Evolutionary conservation across 352 stramenopile species (phyloP).

Genomic region (Phytophthora multivora): DNA sequence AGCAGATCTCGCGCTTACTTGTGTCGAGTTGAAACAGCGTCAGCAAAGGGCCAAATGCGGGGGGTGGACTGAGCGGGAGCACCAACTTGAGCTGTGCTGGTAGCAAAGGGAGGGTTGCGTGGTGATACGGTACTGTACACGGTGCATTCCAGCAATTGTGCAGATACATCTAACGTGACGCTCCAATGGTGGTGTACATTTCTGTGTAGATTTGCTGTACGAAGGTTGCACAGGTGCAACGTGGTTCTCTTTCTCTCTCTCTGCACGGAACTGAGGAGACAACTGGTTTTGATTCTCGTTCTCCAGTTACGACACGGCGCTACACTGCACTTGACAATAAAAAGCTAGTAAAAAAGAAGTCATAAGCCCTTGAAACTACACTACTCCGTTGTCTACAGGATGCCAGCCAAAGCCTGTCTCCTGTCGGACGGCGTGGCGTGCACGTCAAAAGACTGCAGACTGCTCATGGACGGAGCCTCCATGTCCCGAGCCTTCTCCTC

Average conservation of each 20-base stretch:
- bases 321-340: constrained; percentile 10
- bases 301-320: constrained; percentile 12
- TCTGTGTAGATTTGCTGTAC: constrained; percentile 1
- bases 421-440: constrained; percentile 27
- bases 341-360: constrained; percentile 23
- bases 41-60: constrained; percentile 20
- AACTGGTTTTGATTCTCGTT: constrained; percentile 41
- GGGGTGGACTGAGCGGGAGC: constrained; percentile 29
- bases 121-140: too few relatives aligned
- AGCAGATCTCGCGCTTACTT: constrained; percentile 15
- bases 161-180: neutral
- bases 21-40: constrained; percentile 21
- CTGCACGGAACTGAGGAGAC: neutral
- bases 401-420: constrained; percentile 25
- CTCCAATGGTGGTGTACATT: neutral
- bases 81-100: constrained; percentile 11
- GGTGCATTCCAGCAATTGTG: too few relatives aligned
- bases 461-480: constrained; percentile 28
- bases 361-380: constrained; percentile 27
- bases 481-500: constrained; percentile 35
- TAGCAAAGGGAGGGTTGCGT: neutral
- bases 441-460: constrained; percentile 32
- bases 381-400: constrained; percentile 23
- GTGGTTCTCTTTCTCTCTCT: neutral
- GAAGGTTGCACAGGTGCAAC: constrained; percentile 3